These are phyloP conservation scores for Rhodotorula diobovata DNA, from an alignment of 768 basidiomycete species.

Conservation along the genomic window DNA sequence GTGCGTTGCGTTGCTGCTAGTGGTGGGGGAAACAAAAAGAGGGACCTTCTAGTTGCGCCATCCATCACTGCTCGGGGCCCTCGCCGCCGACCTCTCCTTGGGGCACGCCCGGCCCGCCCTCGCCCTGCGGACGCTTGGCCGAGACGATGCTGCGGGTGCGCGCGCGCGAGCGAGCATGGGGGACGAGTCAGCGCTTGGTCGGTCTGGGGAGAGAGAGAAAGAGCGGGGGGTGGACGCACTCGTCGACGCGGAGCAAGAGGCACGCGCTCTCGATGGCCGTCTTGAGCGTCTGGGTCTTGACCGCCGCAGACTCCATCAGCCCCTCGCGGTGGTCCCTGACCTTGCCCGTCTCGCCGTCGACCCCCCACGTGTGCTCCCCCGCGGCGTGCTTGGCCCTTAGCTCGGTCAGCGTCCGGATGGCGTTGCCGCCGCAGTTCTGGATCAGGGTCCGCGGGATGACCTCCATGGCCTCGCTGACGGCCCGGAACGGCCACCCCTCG, in stretches of 20 bases:
- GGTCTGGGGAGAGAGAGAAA: not conserved
- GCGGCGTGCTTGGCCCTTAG: conserved; percentile 92
- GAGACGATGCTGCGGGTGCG: conserved; percentile 30
- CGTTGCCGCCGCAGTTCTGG: conserved; percentile 93
- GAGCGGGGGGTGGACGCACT: conserved; percentile 6
- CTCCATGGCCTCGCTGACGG: conserved; percentile 94
- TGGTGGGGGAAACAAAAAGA: too few species aligned
- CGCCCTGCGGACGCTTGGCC: conserved; percentile 37
- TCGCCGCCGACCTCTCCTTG: conserved; percentile 1
- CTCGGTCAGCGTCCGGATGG: conserved; percentile 85
- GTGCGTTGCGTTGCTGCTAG: too few species aligned
- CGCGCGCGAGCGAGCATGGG: not conserved
- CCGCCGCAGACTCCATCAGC: conserved; percentile 89
- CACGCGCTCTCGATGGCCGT: conserved; percentile 72
- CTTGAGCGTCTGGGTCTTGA: conserved; percentile 97
- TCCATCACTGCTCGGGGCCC: not conserved
- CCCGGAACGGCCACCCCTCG: conserved; percentile 83
- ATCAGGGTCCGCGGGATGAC: conserved; percentile 92
- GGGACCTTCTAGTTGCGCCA: not conserved
- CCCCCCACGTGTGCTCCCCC: conserved; percentile 85
- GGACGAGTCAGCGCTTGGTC: not conserved
- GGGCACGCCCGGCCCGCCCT: conserved; percentile 26
- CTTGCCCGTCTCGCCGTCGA: conserved; percentile 93
- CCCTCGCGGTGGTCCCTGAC: conserved; percentile 92
- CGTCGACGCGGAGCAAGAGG: conserved; percentile 39